Evolutionary conservation across 1,284 basidiomycete genomes (phyloP).

Genomic region (Cutaneotrichosporon mucoides): DNA sequence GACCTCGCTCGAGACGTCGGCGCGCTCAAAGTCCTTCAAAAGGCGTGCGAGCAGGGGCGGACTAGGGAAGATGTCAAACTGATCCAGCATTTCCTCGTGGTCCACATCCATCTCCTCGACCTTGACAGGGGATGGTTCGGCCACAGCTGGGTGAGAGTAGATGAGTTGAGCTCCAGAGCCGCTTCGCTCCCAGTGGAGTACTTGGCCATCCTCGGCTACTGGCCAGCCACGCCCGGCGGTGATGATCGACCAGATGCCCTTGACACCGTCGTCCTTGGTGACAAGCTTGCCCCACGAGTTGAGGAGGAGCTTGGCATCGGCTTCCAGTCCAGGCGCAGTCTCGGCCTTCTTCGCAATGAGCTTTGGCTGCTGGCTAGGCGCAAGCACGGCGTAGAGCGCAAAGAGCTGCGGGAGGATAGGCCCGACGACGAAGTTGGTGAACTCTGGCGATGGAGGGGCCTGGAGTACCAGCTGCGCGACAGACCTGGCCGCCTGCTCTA

Average conservation of each 20-base stretch:
- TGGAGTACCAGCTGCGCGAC: slow-evolving; percentile 51
- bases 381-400: slow-evolving; percentile 58
- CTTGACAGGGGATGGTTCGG: slow-evolving; percentile 18
- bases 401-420: slow-evolving; percentile 67
- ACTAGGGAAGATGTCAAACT: slow-evolving; percentile 67
- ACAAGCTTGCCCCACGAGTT: slow-evolving; percentile 69
- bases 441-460: slow-evolving; percentile 67
- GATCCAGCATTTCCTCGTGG: slow-evolving; percentile 57
- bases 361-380: slow-evolving; percentile 27
- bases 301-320: slow-evolving; percentile 58
- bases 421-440: slow-evolving; percentile 62
- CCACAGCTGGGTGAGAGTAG: slow-evolving; percentile 17
- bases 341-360: slow-evolving; percentile 19
- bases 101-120: slow-evolving; percentile 52
- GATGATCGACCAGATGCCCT: slow-evolving; percentile 61
- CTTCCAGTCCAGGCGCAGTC: slow-evolving; percentile 56
- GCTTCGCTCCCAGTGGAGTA: slow-evolving; percentile 28
- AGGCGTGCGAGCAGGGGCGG: slow-evolving; percentile 63
- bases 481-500: slow-evolving; percentile 10
- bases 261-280: slow-evolving; percentile 55
- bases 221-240: slow-evolving; percentile 53
- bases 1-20: slow-evolving; percentile 65
- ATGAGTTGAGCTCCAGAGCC: slow-evolving; percentile 14
- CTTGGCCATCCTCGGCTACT: slow-evolving; percentile 8
- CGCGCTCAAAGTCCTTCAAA: slow-evolving; percentile 61